Base-by-base conservation (phyloP, 805 yeast species). In the Lachancea meyersii region DNA sequence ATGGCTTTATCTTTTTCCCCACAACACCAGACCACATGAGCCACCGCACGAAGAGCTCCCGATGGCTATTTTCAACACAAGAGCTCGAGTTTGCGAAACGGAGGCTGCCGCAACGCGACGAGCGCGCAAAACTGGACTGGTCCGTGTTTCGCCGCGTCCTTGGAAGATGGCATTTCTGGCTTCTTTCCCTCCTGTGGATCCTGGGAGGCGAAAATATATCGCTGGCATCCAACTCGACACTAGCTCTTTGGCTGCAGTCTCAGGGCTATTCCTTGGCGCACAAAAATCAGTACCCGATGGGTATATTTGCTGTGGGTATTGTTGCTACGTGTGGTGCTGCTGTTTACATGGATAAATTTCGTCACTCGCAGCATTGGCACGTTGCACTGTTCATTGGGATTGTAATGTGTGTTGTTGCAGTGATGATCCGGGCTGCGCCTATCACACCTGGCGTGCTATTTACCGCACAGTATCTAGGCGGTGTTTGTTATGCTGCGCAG, bases 1-100 rank as follows among this genome's bases (percentile, higher is more conserved):
- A 72, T 48, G 84, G 86, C 1, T 67, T 75, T 31, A 36, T 80
- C 2, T 72, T 71, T 43, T 76, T 79, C 55, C 86, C 86, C 10
- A 82, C 79, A 52, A 64, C 69, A 2, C 81, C 82, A 9, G 74
- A 70, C n/a, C 70, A 19, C 69, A 77, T 51, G 47, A 48, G 47
- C 26, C 51, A 54, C 16, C 39, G 16, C 13, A 22, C 48, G 5
- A 43, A 48, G 16, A 50, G 44, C 22, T 63, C 48, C 31, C 56
- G 65, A 13, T 23, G 44, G 27, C 33, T 48, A 41, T 67, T 72
- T 50, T 48, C 57, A 3, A 57, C 60, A n/a, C 68, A 64, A 26
- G 74, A 69, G 37, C 54, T 61, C 20, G 49, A 57, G 35, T 46
- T 70, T 16, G 73, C 75, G 0, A 50, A 57, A 31, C 49, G 51